These are phyloP conservation scores for Paecilomyces niveus DNA, from an alignment of 2,329 filamentous ascomycete species.

Conservation along the genomic window DNA sequence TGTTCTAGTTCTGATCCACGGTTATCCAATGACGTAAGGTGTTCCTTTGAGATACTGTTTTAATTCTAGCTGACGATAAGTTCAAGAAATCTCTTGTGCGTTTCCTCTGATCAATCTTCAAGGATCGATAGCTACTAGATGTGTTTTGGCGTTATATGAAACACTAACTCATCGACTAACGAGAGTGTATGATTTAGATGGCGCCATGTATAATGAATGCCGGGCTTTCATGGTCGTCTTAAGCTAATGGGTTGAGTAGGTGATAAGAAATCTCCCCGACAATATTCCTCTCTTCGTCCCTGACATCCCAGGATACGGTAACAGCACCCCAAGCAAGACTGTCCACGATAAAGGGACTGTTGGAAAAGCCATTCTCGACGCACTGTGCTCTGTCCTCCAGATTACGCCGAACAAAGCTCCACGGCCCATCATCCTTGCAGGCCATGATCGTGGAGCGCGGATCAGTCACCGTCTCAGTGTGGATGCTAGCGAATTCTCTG, in stretches of 20 bases:
- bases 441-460: constrained; percentile 46
- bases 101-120: neutral
- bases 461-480: constrained; percentile 45
- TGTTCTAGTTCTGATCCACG: neutral
- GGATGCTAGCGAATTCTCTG: constrained; percentile 20
- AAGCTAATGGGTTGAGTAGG: constrained; percentile 10
- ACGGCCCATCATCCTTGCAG: constrained; percentile 35
- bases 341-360: constrained; percentile 9
- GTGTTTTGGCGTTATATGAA: neutral
- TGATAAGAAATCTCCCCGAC: constrained; percentile 31
- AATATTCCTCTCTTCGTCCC: constrained; percentile 41
- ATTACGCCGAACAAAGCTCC: neutral
- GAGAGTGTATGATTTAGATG: neutral
- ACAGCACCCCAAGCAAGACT: constrained; percentile 27
- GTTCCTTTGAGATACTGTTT: neutral
- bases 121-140: neutral
- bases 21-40: neutral
- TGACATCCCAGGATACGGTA: constrained; percentile 43
- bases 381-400: constrained; percentile 1
- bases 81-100: neutral
- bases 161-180: neutral
- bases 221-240: neutral
- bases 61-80: neutral
- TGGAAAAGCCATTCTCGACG: constrained; percentile 9
- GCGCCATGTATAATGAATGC: constrained; percentile 1